Evolutionary conservation across 768 basidiomycete species (phyloP), one percentile per base, ranked within the genome.

Genomic region (Candolleomyces aberdarensis): DNA sequence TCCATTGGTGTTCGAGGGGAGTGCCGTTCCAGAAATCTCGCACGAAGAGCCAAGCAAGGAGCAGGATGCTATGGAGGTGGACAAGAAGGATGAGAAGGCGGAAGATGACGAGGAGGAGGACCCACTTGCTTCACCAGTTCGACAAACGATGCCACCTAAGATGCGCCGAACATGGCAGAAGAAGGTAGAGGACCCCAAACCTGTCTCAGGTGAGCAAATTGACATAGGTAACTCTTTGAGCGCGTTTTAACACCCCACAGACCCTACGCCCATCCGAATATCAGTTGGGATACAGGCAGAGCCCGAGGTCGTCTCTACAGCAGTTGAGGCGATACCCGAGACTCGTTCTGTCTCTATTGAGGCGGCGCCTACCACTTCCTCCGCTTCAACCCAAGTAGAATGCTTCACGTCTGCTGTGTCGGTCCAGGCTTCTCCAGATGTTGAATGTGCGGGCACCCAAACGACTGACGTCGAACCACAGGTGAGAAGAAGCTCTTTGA

Each of bases 161-260:
- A 83, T 87, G 83, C 78, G 85, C 54, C 80, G 83, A 67, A 79
- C 81, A 29, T 87, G 86, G 85, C 76, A 74, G 47, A 85, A 74
- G 67, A 79, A 77, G 67, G 61, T 69, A 54, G 80, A 84, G 62
- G 80, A 81, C 69, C 71, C 76, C 68, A 76, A 72, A 71, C 65
- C 67, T 44, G 64, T 58, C 9, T 58, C 69, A 64, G 69, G 82
- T 83, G 69, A 79, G 82, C 69, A 2, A 22, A 20, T 15, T 7
- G 15, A 41, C 51, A 59, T 47, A 62, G 44, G 59, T 47, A 43
- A 1, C 60, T 44, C 50, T 41, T 63, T 52, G 14, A 63, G 31
- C 19, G 15, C 22, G 20, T 19, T 56, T 31, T 9, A 20, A 57
- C 8, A 17, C 40, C 43, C 59, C 60, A 58, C 40, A 64, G 64